Percentiles rank a stretch among this genome's conserved stretches.
phyloP scores from a whole-genome alignment of 208 protist genomes.

The Acanthamoeba lenticulata region DNA sequence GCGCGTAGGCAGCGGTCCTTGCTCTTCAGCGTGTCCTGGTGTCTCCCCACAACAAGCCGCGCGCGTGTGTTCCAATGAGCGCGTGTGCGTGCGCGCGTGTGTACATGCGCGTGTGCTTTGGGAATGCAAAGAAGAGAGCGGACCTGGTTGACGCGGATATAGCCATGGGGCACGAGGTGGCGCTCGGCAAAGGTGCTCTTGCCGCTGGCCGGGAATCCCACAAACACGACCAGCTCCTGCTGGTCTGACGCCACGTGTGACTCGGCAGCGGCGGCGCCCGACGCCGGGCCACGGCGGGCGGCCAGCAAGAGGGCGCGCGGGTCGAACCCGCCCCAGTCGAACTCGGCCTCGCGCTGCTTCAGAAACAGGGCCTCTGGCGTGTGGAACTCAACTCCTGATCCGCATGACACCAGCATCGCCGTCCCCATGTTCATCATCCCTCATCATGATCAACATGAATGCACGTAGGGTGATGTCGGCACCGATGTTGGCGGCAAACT shows the following conservation, averaged over 20 bases:
- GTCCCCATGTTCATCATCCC: not conserved
- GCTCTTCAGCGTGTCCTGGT: slow-evolving; percentile 88
- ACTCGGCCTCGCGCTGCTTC: slow-evolving; percentile 53
- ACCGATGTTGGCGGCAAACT: slow-evolving; percentile 91
- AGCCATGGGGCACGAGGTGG: slow-evolving; percentile 90
- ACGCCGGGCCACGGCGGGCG: not conserved
- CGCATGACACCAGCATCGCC: not conserved
- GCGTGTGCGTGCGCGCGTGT: not conserved
- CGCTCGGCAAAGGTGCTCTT: slow-evolving; percentile 92
- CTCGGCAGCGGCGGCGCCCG: not conserved
- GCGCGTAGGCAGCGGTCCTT: slow-evolving; percentile 86
- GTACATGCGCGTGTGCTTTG: no score
- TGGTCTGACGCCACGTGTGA: not conserved
- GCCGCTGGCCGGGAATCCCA: slow-evolving; percentile 90
- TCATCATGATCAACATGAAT: not conserved
- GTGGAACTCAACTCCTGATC: slow-evolving; percentile 83
- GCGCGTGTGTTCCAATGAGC: not conserved
- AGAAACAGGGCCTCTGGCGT: slow-evolving; percentile 93
- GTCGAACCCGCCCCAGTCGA: slow-evolving; percentile 51
- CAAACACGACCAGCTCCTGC: slow-evolving; percentile 91
- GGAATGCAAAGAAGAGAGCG: not conserved
- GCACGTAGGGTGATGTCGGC: slow-evolving; percentile 63
- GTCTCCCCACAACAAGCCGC: not conserved
- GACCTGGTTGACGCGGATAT: slow-evolving; percentile 84
- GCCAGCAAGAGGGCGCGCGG: not conserved